These are phyloP conservation scores for Fragosphaeria purpurea DNA, from an alignment of 2,329 filamentous ascomycete genomes.

Conservation along the genomic window DNA sequence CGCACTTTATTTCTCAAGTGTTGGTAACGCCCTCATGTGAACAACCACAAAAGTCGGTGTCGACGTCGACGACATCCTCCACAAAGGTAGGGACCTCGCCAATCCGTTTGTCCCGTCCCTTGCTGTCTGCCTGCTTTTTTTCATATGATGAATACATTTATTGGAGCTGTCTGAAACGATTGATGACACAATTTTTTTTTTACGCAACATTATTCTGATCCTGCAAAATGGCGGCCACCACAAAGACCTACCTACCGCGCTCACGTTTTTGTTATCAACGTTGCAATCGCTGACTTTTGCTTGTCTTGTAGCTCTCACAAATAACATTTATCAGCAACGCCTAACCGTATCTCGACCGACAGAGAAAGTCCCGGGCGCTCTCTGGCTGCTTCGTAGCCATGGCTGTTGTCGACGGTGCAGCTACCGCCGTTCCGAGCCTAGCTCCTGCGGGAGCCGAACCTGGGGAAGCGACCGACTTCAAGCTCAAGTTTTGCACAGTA, in stretches of 20 bases:
- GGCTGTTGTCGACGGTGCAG: slow-evolving; percentile 2
- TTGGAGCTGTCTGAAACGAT: slow-evolving; percentile 63
- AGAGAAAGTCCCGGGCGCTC: too few species aligned
- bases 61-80: not conserved
- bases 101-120: not conserved
- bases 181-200: slow-evolving; percentile 42
- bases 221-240: too few species aligned
- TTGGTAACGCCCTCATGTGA: too few species aligned
- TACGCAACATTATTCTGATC: slow-evolving; percentile 23
- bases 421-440: not conserved
- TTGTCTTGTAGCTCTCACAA: too few species aligned
- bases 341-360: too few species aligned
- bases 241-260: too few species aligned
- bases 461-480: slow-evolving; percentile 55
- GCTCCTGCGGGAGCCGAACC: slow-evolving; percentile 30
- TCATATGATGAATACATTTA: slow-evolving; percentile 44
- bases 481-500: slow-evolving; percentile 96
- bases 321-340: too few species aligned
- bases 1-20: too few species aligned
- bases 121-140: not conserved
- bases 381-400: not conserved
- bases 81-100: too few species aligned
- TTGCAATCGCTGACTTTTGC: too few species aligned
- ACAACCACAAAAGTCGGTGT: too few species aligned
- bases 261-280: too few species aligned